Evolutionary conservation across 2,329 filamentous ascomycete genomes (phyloP).

Genomic region (Arthroderma uncinatum): DNA sequence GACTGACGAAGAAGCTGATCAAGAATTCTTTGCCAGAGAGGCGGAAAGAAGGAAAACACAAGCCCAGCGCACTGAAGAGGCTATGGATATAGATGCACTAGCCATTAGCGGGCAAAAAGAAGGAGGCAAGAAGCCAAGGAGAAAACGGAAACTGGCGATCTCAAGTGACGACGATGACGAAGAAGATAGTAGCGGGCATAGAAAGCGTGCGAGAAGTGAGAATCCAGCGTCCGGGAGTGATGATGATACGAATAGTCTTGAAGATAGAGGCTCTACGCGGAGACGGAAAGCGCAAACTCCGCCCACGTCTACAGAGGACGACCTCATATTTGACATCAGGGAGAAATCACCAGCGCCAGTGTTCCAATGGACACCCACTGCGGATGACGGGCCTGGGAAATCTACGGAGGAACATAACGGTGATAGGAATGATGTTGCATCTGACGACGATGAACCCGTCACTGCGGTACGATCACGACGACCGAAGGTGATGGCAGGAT

Average conservation of each 20-base stretch:
- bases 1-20: slow-evolving; percentile 63
- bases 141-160: slow-evolving; percentile 7
- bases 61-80: slow-evolving; percentile 39
- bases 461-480: slow-evolving; percentile 23
- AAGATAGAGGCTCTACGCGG: slow-evolving; percentile 9
- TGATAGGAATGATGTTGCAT: background rate
- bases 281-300: slow-evolving; percentile 14
- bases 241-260: slow-evolving; percentile 13
- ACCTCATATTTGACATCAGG: slow-evolving; percentile 20
- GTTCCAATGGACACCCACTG: slow-evolving; percentile 5
- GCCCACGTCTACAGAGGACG: slow-evolving; percentile 23
- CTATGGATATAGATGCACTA: slow-evolving; percentile 32
- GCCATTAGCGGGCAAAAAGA: slow-evolving; percentile 15
- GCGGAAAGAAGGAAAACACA: slow-evolving; percentile 52
- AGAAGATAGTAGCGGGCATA: background rate
- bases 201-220: slow-evolving; percentile 5
- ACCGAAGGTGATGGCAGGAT: slow-evolving; percentile 28
- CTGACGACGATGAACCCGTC: slow-evolving; percentile 25
- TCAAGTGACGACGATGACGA: slow-evolving; percentile 9
- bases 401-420: background rate
- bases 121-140: slow-evolving; percentile 9
- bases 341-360: slow-evolving; percentile 15
- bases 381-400: background rate
- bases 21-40: slow-evolving; percentile 67
- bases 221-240: background rate